phyloP scores from a whole-genome alignment of 2,329 filamentous ascomycete genomes.

The Hypoxylon sp. region DNA sequence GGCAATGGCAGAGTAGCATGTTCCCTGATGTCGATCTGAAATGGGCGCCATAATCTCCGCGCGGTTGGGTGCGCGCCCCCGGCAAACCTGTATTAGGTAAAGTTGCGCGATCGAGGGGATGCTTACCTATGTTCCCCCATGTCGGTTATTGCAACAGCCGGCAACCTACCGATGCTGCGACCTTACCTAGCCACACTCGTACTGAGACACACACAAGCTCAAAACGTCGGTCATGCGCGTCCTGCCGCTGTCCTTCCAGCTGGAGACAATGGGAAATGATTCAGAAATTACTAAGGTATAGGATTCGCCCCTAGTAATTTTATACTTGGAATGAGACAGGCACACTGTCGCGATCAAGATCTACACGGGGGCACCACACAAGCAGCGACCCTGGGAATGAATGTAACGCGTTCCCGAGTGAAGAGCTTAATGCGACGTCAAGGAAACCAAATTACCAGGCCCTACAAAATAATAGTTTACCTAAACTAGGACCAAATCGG shows the following conservation, averaged over 20 bases:
- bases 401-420: background rate
- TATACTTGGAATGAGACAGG: background rate
- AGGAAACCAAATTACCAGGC: background rate
- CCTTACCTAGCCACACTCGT: background rate
- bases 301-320: constrained; percentile 5
- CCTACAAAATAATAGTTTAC: background rate
- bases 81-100: background rate
- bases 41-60: background rate
- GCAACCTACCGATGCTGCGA: background rate
- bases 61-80: background rate
- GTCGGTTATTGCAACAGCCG: background rate
- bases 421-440: constrained; percentile 39
- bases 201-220: no score
- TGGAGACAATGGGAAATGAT: background rate
- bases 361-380: background rate
- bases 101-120: background rate
- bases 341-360: background rate
- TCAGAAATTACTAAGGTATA: constrained; percentile 12
- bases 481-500: background rate
- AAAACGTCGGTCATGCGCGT: background rate
- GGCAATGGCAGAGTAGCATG: background rate
- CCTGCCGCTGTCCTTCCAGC: background rate
- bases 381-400: background rate
- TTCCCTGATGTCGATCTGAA: background rate
- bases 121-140: background rate